Evolutionary conservation across 73 alveolate species (phyloP).

Genomic region (Paraurostyla sp.): DNA sequence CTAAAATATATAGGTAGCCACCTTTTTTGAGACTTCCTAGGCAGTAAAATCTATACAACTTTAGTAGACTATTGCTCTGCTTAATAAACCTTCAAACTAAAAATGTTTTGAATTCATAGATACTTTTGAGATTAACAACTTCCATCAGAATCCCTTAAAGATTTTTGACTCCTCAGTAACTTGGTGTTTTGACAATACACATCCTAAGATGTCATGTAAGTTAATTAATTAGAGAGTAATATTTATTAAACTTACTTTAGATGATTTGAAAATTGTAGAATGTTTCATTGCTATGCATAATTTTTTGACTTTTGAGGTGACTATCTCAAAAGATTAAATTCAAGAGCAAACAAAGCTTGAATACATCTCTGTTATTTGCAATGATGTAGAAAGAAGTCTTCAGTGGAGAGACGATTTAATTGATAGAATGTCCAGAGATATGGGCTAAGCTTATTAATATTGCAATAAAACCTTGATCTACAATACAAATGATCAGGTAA

Average conservation of each 20-base stretch:
- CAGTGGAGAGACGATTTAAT: conserved; percentile 9
- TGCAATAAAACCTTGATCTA: not conserved
- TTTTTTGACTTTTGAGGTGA: not conserved
- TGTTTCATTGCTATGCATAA: conserved; percentile 10
- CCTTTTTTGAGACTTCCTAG: not conserved
- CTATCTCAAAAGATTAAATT: not conserved
- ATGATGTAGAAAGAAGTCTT: not conserved
- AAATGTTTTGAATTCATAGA: conserved; percentile 33
- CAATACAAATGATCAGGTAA: not conserved
- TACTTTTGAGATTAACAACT: not conserved
- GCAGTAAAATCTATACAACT: not conserved
- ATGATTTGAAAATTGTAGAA: conserved; percentile 23
- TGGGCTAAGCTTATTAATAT: not conserved
- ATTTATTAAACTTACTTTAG: not conserved
- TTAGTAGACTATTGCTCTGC: not conserved
- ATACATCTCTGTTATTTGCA: not conserved
- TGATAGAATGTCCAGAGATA: not conserved
- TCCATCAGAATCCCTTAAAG: not conserved
- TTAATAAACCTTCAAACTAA: not conserved
- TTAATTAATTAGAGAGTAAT: not conserved
- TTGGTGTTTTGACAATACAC: conserved; percentile 1
- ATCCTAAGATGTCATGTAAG: conserved; percentile 30
- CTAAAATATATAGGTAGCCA: not conserved
- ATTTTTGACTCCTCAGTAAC: not conserved
- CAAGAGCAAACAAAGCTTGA: not conserved